These are phyloP conservation scores for Allium fistulosum DNA, from an alignment of 106 monocot genomes.

Conservation along the genomic window DNA sequence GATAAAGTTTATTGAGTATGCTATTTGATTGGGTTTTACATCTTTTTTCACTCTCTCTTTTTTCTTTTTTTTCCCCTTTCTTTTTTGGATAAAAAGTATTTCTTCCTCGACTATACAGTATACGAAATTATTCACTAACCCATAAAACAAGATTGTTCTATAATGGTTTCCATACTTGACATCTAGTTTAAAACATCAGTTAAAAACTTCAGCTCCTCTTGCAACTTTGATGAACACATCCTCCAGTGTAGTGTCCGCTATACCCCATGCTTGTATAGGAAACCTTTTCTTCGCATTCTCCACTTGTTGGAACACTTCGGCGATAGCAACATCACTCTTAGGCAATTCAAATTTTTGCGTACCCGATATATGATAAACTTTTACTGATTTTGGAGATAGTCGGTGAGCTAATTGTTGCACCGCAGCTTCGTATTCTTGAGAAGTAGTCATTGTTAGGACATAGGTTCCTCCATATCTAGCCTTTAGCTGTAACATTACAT, in stretches of 20 bases:
- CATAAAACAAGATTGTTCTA: no score
- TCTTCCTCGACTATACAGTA: no score
- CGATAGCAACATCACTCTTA: slow-evolving; percentile 45
- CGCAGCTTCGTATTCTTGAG: slow-evolving; percentile 17
- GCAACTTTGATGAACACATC: slow-evolving; percentile 88
- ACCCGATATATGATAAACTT: slow-evolving; percentile 61
- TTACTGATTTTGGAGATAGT: slow-evolving; percentile 26
- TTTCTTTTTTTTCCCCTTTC: no score
- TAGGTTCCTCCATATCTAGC: slow-evolving; percentile 30
- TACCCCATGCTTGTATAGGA: slow-evolving; percentile 56
- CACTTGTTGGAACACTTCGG: slow-evolving; percentile 42
- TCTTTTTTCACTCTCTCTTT: no score
- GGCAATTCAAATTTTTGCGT: slow-evolving; percentile 77
- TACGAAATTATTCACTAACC: no score
- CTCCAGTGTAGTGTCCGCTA: slow-evolving; percentile 63
- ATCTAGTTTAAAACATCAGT: no score
- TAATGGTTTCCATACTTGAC: no score
- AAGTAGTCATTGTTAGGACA: slow-evolving; percentile 29
- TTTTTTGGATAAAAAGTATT: no score
- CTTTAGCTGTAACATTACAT: slow-evolving; percentile 24
- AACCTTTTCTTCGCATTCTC: slow-evolving; percentile 43
- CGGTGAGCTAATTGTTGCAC: slow-evolving; percentile 12
- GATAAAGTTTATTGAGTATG: no score
- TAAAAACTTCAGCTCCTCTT: slow-evolving; percentile 13
- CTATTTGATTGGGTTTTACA: no score